Evolutionary conservation across 2,329 filamentous ascomycete genomes (phyloP).

Genomic region (Penicillium sp.): DNA sequence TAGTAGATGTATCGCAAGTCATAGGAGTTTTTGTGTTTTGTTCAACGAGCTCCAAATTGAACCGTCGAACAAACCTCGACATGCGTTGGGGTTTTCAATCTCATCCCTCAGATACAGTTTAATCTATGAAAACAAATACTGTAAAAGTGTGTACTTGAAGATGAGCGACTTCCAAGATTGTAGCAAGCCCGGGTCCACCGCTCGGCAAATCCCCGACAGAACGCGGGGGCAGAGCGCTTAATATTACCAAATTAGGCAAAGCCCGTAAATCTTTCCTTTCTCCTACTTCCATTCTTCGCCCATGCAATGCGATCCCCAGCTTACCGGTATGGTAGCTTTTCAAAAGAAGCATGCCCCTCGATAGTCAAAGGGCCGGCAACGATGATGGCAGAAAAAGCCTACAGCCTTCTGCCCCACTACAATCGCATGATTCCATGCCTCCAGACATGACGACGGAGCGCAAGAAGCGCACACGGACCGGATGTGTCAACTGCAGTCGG

Average conservation of each 20-base stretch:
- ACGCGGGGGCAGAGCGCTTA: conserved; percentile 17
- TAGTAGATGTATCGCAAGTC: too few species aligned
- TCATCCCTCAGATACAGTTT: too few species aligned
- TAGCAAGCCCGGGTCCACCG: not conserved
- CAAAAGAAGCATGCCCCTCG: not conserved
- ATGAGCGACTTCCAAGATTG: too few species aligned
- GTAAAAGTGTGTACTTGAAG: too few species aligned
- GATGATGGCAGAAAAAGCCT: not conserved
- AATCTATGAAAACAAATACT: too few species aligned
- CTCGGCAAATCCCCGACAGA: not conserved
- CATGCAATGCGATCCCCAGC: conserved; percentile 2
- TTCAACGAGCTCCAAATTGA: too few species aligned
- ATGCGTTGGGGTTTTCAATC: too few species aligned
- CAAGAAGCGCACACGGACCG: conserved; percentile 32
- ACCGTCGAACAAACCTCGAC: too few species aligned
- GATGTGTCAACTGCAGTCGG: conserved; percentile 37
- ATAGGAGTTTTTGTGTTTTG: too few species aligned
- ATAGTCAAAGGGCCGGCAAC: not conserved
- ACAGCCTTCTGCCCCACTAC: not conserved
- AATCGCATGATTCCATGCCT: conserved; percentile 2
- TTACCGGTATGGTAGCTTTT: conserved; percentile 1
- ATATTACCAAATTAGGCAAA: conserved; percentile 19
- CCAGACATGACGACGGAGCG: conserved; percentile 3
- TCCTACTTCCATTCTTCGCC: conserved; percentile 1
- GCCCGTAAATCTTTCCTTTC: not conserved